These are phyloP conservation scores for Globisporangium yorkense DNA, from an alignment of 352 stramenopile genomes.

Conservation along the genomic window DNA sequence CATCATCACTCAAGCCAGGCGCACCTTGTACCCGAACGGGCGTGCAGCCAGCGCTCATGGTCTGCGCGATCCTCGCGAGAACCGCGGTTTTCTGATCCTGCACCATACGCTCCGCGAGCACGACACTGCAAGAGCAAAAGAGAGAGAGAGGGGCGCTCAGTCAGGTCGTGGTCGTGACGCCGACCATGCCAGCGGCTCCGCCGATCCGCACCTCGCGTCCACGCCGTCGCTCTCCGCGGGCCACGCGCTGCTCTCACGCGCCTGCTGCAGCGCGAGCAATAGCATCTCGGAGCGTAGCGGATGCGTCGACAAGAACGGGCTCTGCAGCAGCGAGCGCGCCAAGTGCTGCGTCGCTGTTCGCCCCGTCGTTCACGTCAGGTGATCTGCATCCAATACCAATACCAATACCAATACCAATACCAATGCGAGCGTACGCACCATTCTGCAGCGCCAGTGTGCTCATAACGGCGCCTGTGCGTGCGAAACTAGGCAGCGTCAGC, in stretches of 20 bases:
- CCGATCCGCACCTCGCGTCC: conserved; percentile 2
- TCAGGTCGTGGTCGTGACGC: neutral
- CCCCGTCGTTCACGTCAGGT: no score
- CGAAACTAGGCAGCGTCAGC: conserved; percentile 32
- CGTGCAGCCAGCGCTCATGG: conserved; percentile 23
- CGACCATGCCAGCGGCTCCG: neutral
- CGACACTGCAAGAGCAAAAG: conserved; percentile 9
- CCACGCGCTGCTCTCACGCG: neutral
- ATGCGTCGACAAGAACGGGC: conserved; percentile 38
- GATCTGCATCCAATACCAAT: neutral
- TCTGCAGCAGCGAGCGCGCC: conserved; percentile 40
- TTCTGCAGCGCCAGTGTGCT: conserved; percentile 5
- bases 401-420: neutral
- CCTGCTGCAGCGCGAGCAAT: conserved; percentile 22
- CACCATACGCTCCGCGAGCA: conserved; percentile 21
- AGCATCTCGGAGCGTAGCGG: conserved; percentile 38
- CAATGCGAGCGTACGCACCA: conserved; percentile 1
- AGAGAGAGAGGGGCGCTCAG: neutral
- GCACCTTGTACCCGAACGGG: conserved; percentile 33
- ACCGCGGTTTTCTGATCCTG: conserved; percentile 15
- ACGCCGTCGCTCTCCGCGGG: neutral
- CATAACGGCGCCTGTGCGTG: conserved; percentile 7
- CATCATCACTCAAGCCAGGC: neutral
- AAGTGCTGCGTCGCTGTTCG: conserved; percentile 25
- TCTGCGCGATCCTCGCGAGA: conserved; percentile 27